Conservation (phyloP, 2,329 filamentous ascomycete genomes). For the Gaeumannomyces tritici region DNA sequence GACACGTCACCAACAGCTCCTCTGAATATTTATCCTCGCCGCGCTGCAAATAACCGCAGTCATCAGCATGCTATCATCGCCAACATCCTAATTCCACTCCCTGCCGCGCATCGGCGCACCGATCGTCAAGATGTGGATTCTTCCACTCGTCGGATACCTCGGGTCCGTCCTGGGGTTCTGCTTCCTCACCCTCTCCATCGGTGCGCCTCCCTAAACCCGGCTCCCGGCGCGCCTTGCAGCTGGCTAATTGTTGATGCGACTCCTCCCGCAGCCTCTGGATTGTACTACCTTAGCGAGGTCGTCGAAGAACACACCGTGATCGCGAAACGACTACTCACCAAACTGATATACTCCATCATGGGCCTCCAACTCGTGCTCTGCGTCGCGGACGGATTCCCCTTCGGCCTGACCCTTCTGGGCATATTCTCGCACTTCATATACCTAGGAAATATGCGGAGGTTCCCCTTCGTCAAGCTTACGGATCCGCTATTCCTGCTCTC, state of each 20-base stretch:
- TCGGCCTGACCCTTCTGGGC: conserved; percentile 63
- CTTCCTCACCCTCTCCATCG: conserved; percentile 90
- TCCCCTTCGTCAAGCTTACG: conserved; percentile 71
- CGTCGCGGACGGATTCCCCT: conserved; percentile 77
- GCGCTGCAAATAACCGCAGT: background rate
- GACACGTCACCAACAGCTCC: background rate
- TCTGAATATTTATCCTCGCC: background rate
- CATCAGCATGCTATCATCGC: background rate
- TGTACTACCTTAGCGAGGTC: conserved; percentile 96
- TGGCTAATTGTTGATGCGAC: conserved; percentile 61
- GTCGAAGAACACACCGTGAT: conserved; percentile 96
- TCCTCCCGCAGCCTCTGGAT: conserved; percentile 95
- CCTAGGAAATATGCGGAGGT: conserved; percentile 69
- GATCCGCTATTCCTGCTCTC: conserved; percentile 82
- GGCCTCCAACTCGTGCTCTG: conserved; percentile 64
- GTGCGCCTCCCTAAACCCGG: conserved; percentile 31
- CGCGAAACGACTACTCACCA: conserved; percentile 76
- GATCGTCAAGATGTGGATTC: conserved; percentile 70
- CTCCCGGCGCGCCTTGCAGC: background rate
- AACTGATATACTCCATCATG: conserved; percentile 77
- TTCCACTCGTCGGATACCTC: conserved; percentile 82
- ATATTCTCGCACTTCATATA: conserved; percentile 79
- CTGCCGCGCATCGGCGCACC: background rate
- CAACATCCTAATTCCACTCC: background rate
- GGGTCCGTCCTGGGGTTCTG: conserved; percentile 83